Base-by-base conservation (phyloP, 495 filamentous ascomycete species). In the Aspergillus saccharolyticus region DNA sequence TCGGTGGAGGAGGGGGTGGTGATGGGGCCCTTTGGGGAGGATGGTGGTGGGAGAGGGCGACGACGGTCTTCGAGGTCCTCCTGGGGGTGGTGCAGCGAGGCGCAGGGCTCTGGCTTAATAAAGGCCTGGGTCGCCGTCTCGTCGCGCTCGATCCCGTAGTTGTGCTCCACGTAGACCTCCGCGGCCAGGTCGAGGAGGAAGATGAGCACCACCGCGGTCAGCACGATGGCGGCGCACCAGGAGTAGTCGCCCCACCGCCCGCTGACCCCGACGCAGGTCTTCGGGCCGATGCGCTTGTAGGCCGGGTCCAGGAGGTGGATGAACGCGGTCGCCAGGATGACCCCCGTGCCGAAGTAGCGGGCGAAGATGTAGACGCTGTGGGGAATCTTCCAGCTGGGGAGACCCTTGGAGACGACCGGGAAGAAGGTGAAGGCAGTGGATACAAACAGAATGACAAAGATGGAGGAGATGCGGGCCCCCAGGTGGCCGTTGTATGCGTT, bases 321-420 rank as follows among this genome's bases (percentile, higher is more conserved):
- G 53, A 90, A 92, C 14, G 89, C 87, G 7, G 87, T 90, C 10
- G 83, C 83, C 24, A 89, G 72, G 60, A 89, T 89, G 51, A 89
- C 87, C 2, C 86, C 86, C 0, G 84, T 81, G 21, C 87, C 86
- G 57, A 89, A 86, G 68, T 88, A 89, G 54, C 84, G 85, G 10
- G 84, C 84, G 49, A 90, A 78, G 60, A 92, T 87, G 70, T 89
- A 91, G 15, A 82, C 81, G 55, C 78, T 78, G 22, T 78, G 71
- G 0, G 86, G 88, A 2, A 89, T 74, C 46, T 49, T 50, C 47
- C 47, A 50, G 15, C 47, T 16, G 24, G 47, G 47, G 18, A 50
- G 66, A 24, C 82, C 74, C 20, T 79, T 77, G 7, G 89, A 82
- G 46, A 83, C 47, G 15, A 50, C 47, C 1, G 47, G 47, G 47